Evolutionary conservation across 2,329 filamentous ascomycete genomes (phyloP).

Genomic region (Ciborinia camelliae): DNA sequence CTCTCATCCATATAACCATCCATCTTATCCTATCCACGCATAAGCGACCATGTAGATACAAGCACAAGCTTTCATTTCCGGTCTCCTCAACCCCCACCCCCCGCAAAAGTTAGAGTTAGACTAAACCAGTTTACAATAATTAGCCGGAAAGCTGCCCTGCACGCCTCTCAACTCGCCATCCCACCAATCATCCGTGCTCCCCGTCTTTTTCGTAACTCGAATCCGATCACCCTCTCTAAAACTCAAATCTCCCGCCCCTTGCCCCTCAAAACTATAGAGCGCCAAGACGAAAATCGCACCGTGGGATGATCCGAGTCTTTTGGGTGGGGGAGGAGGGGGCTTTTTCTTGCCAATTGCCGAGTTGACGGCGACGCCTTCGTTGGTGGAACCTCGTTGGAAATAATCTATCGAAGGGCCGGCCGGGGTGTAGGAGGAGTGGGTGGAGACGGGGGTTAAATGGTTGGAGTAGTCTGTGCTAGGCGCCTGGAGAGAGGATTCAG

Average conservation of each 20-base stretch:
- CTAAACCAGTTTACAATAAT: conserved; percentile 71
- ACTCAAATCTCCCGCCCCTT: conserved; percentile 65
- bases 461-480: conserved; percentile 29
- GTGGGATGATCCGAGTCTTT: conserved; percentile 50
- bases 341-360: conserved; percentile 57
- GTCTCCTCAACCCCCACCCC: no score
- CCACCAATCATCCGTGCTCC: conserved; percentile 85
- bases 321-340: conserved; percentile 66
- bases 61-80: no score
- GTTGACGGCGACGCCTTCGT: conserved; percentile 44
- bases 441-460: conserved; percentile 31
- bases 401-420: conserved; percentile 34
- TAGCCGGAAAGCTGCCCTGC: conserved; percentile 75
- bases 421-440: conserved; percentile 32
- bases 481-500: conserved; percentile 19
- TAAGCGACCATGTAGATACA: no score
- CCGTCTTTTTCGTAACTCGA: conserved; percentile 72
- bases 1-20: no score
- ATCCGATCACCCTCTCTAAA: conserved; percentile 79
- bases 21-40: no score
- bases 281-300: conserved; percentile 54
- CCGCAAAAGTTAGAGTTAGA: no score
- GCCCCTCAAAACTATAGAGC: conserved; percentile 70
- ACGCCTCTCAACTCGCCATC: conserved; percentile 69
- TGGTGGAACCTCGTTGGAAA: conserved; percentile 35